Conservation (phyloP, 352 stramenopile genomes). For the Labyrinthula sp. region DNA sequence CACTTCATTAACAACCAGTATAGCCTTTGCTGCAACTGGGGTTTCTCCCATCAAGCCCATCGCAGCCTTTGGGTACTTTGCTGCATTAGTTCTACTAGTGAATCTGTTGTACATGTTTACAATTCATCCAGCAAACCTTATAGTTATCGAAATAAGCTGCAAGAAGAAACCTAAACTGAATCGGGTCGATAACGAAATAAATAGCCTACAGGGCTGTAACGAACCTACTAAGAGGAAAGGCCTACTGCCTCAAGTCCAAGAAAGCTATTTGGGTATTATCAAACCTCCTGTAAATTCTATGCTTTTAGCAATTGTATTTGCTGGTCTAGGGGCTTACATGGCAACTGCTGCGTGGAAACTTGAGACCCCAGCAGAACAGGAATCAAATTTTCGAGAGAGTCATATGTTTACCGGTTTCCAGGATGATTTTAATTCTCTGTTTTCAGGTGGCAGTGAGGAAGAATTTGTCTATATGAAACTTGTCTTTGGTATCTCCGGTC, state of each 20-base stretch:
- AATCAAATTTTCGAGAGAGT: conserved; percentile 11
- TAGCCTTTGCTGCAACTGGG: conserved; percentile 38
- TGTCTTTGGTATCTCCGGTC: conserved; percentile 30
- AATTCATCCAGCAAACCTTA: too few relatives aligned
- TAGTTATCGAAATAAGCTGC: too few relatives aligned
- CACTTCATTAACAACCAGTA: conserved; percentile 39
- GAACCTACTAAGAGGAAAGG: too few relatives aligned
- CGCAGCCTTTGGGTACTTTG: conserved; percentile 42
- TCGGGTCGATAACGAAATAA: too few relatives aligned
- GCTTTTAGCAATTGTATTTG: too few relatives aligned
- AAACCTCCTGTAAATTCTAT: too few relatives aligned
- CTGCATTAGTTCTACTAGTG: conserved; percentile 39
- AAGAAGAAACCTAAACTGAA: too few relatives aligned
- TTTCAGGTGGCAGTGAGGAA: conserved; percentile 8
- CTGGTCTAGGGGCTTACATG: too few relatives aligned
- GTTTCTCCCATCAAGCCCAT: conserved; percentile 32
- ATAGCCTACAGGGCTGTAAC: too few relatives aligned
- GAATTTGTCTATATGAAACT: conserved; percentile 23
- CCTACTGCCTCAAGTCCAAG: too few relatives aligned
- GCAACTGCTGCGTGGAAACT: conserved; percentile 11
- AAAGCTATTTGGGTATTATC: too few relatives aligned
- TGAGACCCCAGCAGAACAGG: conserved; percentile 12
- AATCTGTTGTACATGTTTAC: conserved; percentile 41
- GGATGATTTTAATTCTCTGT: conserved; percentile 2
- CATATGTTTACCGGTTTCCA: conserved; percentile 16